Conservation (phyloP, 2,329 filamentous ascomycete genomes). For the Apiospora koreana region DNA sequence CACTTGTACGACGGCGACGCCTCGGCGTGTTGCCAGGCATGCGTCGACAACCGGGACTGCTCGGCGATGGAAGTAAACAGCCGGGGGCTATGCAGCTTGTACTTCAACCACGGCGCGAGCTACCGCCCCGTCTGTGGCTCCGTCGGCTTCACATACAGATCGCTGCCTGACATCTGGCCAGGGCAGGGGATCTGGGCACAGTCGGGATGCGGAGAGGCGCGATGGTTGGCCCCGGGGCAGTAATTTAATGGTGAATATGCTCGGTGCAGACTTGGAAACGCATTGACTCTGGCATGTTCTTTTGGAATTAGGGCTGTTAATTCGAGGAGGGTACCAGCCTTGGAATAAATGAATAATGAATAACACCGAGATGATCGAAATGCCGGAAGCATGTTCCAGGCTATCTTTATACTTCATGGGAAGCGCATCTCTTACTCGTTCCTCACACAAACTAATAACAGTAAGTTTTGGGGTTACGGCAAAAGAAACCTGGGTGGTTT, state of each 20-base stretch:
- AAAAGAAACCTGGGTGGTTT: too few species aligned
- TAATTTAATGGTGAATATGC: background rate
- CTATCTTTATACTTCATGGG: too few species aligned
- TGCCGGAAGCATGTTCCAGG: too few species aligned
- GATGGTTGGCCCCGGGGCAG: background rate
- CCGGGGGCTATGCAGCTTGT: slow-evolving; percentile 21
- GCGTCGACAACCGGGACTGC: slow-evolving; percentile 28
- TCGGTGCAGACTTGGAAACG: too few species aligned
- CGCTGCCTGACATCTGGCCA: slow-evolving; percentile 13
- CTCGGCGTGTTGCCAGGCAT: slow-evolving; percentile 29
- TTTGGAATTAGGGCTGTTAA: too few species aligned
- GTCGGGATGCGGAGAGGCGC: slow-evolving; percentile 17
- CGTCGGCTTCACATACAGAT: slow-evolving; percentile 21
- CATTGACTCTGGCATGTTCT: too few species aligned
- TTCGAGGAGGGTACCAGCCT: too few species aligned
- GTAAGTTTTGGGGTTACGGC: too few species aligned
- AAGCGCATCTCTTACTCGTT: too few species aligned
- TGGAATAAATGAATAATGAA: too few species aligned
- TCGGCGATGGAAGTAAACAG: slow-evolving; percentile 21
- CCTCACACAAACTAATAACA: too few species aligned
- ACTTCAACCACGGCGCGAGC: slow-evolving; percentile 19
- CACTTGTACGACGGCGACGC: slow-evolving; percentile 19
- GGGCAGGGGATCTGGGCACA: slow-evolving; percentile 25
- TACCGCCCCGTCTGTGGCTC: slow-evolving; percentile 22
- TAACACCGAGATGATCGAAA: too few species aligned